Evolutionary conservation across 495 filamentous ascomycete species (phyloP).

Genomic region (Neurospora sp.): DNA sequence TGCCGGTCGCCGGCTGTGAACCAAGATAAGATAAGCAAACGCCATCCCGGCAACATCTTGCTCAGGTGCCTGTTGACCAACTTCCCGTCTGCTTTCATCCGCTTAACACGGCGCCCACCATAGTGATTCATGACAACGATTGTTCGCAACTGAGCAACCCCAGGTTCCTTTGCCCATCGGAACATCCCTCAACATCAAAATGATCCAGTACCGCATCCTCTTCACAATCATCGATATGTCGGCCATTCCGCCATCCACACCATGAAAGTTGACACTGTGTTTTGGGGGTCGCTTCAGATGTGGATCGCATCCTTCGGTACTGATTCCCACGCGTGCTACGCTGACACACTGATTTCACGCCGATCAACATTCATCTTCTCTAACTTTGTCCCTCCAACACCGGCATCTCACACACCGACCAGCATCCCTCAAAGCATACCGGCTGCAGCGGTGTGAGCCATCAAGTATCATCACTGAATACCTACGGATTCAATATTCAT

Average conservation of each 20-base stretch:
- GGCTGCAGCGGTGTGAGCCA: too few species aligned
- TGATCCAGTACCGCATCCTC: not conserved
- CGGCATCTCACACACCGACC: too few species aligned
- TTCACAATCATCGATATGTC: not conserved
- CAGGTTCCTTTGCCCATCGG: not conserved
- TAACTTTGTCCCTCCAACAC: not conserved
- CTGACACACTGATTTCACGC: not conserved
- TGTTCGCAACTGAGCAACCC: not conserved
- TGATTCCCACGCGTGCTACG: not conserved
- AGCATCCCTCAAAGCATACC: too few species aligned
- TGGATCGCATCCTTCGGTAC: not conserved
- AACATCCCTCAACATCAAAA: not conserved
- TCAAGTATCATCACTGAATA: not conserved
- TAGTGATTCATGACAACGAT: not conserved
- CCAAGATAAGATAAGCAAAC: not conserved
- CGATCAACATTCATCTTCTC: not conserved
- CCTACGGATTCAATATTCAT: not conserved
- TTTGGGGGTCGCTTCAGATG: not conserved
- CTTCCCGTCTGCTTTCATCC: not conserved
- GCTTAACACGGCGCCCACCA: not conserved
- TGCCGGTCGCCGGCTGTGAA: not conserved
- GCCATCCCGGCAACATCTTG: not conserved
- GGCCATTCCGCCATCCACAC: not conserved
- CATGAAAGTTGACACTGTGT: not conserved
- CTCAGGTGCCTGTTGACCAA: too few species aligned